Conservation (phyloP, 2,329 filamentous ascomycete genomes). For the Xylaria sp. region DNA sequence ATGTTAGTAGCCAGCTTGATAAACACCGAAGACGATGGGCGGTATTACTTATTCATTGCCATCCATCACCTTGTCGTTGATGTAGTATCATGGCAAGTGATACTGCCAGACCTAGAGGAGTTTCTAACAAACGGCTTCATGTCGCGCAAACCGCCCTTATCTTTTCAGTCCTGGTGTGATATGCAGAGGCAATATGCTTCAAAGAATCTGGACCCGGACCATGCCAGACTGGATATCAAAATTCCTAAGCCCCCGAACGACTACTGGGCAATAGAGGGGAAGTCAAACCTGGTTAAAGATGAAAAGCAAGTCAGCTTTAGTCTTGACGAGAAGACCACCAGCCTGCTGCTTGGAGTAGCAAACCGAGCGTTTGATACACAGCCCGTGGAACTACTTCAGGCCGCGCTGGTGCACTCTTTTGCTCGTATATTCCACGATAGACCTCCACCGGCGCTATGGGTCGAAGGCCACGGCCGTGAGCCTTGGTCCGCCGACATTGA, state of each 20-base stretch:
- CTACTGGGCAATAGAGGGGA: slow-evolving; percentile 18
- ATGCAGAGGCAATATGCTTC: slow-evolving; percentile 11
- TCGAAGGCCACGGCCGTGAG: slow-evolving; percentile 17
- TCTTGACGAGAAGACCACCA: slow-evolving; percentile 2
- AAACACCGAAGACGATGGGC: not conserved
- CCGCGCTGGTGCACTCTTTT: slow-evolving; percentile 17
- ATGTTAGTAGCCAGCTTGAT: slow-evolving; percentile 8
- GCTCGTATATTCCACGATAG: slow-evolving; percentile 4
- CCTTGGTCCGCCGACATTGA: not conserved
- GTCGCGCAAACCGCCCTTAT: not conserved
- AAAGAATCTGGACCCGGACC: not conserved
- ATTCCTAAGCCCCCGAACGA: not conserved
- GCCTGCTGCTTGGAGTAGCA: not conserved
- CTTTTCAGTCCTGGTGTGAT: slow-evolving; percentile 25
- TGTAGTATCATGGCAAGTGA: slow-evolving; percentile 25
- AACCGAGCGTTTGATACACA: not conserved
- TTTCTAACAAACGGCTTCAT: not conserved
- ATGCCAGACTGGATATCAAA: not conserved
- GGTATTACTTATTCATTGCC: slow-evolving; percentile 13
- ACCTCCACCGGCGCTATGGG: not conserved
- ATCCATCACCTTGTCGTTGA: slow-evolving; percentile 27
- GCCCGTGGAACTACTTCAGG: slow-evolving; percentile 15
- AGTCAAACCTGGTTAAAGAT: slow-evolving; percentile 36
- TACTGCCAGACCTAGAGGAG: slow-evolving; percentile 22
- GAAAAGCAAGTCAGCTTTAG: not conserved